Conservation (phyloP, 495 filamentous ascomycete genomes). For the Talaromyces ruber region DNA sequence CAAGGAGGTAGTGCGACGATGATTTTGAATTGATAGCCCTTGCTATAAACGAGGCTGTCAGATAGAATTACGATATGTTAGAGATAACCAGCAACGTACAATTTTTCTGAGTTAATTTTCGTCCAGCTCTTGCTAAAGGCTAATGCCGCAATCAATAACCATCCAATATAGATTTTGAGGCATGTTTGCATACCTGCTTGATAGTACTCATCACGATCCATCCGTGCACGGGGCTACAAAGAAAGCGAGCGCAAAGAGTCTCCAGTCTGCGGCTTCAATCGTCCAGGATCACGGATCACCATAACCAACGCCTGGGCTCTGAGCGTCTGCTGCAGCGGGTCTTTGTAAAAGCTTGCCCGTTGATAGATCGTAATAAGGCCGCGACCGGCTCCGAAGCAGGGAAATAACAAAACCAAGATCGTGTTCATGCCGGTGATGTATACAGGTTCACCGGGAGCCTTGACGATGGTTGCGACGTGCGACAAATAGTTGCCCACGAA, state of each 20-base stretch:
- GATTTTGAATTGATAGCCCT: neutral
- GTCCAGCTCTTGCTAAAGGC: neutral
- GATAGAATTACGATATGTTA: neutral
- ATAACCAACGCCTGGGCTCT: conserved; percentile 25
- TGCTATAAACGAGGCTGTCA: neutral
- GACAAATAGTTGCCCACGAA: conserved; percentile 34
- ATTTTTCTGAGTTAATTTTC: neutral
- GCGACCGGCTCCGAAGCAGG: conserved; percentile 20
- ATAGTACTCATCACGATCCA: neutral
- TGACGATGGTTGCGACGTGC: conserved; percentile 33
- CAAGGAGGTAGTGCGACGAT: neutral
- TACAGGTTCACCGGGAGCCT: conserved; percentile 25
- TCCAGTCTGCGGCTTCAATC: conserved; percentile 18
- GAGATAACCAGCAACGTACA: neutral
- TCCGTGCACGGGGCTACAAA: neutral
- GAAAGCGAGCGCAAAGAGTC: neutral
- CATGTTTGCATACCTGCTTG: neutral
- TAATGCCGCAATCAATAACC: neutral
- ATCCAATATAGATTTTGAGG: neutral
- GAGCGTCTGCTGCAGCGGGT: conserved; percentile 17
- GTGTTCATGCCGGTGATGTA: conserved; percentile 17
- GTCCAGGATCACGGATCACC: conserved; percentile 16
- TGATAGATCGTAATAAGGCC: conserved; percentile 21
- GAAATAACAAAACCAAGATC: conserved; percentile 20
- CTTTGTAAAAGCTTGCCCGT: conserved; percentile 13